Base-by-base conservation (phyloP, 2,329 filamentous ascomycete genomes). In the Hypoxylon sp. region DNA sequence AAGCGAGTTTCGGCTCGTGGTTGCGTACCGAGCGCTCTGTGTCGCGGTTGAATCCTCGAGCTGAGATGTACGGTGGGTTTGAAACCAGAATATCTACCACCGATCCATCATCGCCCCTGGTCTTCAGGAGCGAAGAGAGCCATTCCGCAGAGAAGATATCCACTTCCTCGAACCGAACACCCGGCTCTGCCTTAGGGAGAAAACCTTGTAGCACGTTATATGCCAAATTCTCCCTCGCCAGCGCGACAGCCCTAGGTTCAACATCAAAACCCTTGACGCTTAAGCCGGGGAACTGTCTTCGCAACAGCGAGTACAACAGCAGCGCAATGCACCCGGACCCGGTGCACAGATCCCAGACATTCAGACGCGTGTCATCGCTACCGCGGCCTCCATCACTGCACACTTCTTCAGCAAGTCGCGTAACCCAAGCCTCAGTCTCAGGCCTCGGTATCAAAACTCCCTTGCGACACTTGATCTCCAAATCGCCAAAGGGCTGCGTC, bases 21-120 rank as follows among this genome's bases (percentile, higher is more conserved):
- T 89, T 89, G 14, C 93, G 87, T 30, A 98, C 95, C 11, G 92
- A 95, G 25, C 89, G 87, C 1, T 85, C 83, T 0, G 91, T 94
- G 17, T 87, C 87, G 41, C 80, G 84, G 41, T 84, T 79, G 74
- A 92, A 94, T 6, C 86, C 87, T 41, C 77, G 71, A 0, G 83
- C 81, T 1, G 94, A 97, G 55, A 98, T 90, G 77, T 98, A 98
- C 0, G 96, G 96, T 14, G 96, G 96, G 75, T 99, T 99, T 1
- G 92, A 92, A 36, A 96, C 87, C 1, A 99, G 80, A 3, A 98
- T 80, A 68, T 97, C 90, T 78, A 85, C 57, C 34, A 14, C 58
- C 32, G 17, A 14, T 7, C 28, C 23, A 5, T 6, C 38, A 9
- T 30, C 2, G 23, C 49, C 17, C 19, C 23, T 13, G 10, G 23